Conservation (phyloP, 208 protist genomes). For the Crithidia bombi region DNA sequence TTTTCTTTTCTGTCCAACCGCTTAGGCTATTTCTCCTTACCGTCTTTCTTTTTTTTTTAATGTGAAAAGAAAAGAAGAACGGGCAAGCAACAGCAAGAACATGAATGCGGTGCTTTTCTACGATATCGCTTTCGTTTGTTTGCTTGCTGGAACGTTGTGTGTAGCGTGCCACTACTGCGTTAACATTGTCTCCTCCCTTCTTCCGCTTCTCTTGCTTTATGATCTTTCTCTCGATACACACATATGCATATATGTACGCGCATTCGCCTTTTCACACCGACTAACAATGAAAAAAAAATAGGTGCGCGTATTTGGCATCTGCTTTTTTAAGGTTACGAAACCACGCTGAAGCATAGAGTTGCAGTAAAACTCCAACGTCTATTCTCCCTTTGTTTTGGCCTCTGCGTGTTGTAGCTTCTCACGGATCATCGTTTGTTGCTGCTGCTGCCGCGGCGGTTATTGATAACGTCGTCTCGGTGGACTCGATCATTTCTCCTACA, state of each 20-base stretch:
- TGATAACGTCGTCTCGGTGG: background rate
- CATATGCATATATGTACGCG: too few relatives aligned
- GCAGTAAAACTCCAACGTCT: too few relatives aligned
- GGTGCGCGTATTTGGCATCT: too few relatives aligned
- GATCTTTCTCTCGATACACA: too few relatives aligned
- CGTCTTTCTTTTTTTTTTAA: background rate
- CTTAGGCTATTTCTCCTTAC: background rate
- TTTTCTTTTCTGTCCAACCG: background rate
- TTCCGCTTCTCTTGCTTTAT: background rate
- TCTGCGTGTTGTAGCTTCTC: too few relatives aligned
- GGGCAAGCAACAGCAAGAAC: background rate
- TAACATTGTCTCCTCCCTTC: background rate
- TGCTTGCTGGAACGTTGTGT: too few relatives aligned
- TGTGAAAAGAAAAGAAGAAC: background rate
- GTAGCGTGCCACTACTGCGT: background rate
- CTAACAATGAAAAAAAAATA: background rate
- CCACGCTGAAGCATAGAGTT: too few relatives aligned
- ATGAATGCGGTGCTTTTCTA: too few relatives aligned
- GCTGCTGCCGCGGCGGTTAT: background rate
- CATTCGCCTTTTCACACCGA: background rate
- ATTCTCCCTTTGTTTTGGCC: too few relatives aligned
- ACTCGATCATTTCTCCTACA: background rate
- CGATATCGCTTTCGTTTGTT: too few relatives aligned
- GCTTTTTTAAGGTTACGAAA: too few relatives aligned
- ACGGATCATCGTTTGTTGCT: too few relatives aligned